A percentile compares a stretch with the other conserved stretches of the same genome.
These are phyloP conservation scores for Vaccinium corymbosum DNA, from an alignment of 148 eudicot genomes.

Conservation along the genomic window DNA sequence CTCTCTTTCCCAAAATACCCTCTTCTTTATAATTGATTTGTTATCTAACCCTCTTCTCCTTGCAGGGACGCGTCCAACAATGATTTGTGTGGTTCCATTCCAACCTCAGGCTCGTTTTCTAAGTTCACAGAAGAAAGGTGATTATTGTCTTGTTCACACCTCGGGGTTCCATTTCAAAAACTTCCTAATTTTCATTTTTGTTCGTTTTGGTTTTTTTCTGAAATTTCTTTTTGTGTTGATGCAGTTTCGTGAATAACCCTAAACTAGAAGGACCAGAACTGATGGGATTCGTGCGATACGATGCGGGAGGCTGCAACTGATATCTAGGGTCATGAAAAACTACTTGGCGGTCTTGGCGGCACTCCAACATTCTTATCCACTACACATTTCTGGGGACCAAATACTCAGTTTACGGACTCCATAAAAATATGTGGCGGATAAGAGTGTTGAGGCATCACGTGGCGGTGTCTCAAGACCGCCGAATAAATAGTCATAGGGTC, in stretches of 20 bases:
- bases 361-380: too few relatives aligned
- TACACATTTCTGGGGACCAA: too few relatives aligned
- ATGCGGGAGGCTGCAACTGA: constrained; percentile 49
- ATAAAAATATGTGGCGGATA: too few relatives aligned
- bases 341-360: too few relatives aligned
- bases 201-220: neutral
- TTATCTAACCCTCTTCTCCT: neutral
- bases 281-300: constrained; percentile 64
- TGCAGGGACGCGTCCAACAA: constrained; percentile 72
- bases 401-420: too few relatives aligned
- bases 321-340: too few relatives aligned
- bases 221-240: neutral
- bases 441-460: too few relatives aligned
- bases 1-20: neutral
- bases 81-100: constrained; percentile 71
- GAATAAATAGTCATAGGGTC: neutral
- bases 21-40: neutral
- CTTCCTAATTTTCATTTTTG: neutral
- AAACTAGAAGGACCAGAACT: constrained; percentile 81
- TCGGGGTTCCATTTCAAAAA: neutral
- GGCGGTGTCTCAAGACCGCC: too few relatives aligned
- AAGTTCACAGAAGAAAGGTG: constrained; percentile 78
- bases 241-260: constrained; percentile 66
- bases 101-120: constrained; percentile 63
- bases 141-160: neutral